Base-by-base conservation (phyloP, 148 eudicot genomes). In the Rhododendron simsii region DNA sequence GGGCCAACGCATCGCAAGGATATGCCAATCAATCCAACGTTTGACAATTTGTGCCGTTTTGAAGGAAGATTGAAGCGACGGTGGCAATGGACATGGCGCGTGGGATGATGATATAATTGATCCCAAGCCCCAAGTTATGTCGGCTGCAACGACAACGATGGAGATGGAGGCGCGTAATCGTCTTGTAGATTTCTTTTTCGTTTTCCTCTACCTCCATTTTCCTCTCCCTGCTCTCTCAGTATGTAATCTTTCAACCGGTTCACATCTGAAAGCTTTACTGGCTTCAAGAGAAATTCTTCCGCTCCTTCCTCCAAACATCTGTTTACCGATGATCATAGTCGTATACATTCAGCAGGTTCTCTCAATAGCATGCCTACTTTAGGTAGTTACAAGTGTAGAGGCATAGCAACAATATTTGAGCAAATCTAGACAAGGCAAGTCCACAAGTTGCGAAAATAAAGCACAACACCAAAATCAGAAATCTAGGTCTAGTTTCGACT, bases 291-390 rank as follows among this genome's bases (percentile, higher is more conserved):
- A 74, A 88, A 95, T 26, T 94, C 98, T 78, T 95, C 91, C 33
- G 98, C 98, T 85, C 98, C 98, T 88, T 89, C 95, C 82, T 94
- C 96, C 88, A 95, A 88, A 86, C 98, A 95, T 87, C 98, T 95
- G 26, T 84, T 67, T 39, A 26, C 16, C 30, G 8, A 41, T 41
- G 23, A 15, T 14, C 41, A 53, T 28, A 80, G 33, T 9, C 14
- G 30, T 26, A 21, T 26, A 53, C 15, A 5, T 28, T 79, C 18
- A 79, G 39, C 8, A 2, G 23, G 82, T 26, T 79, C 48, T 79
- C 48, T 13, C 82, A 26, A n/a, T 47, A 14, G 20, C 16, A 48
- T 21, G 35, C 59, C 35, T 79, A 79, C 33, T 48, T 48, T n/a
- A 48, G 30, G 30, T 6, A 2, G 53, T 44, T 44, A 44, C 14